These are phyloP conservation scores for Plasmodium chabaudi DNA, from an alignment of 169 alveolate species.

Conservation along the genomic window DNA sequence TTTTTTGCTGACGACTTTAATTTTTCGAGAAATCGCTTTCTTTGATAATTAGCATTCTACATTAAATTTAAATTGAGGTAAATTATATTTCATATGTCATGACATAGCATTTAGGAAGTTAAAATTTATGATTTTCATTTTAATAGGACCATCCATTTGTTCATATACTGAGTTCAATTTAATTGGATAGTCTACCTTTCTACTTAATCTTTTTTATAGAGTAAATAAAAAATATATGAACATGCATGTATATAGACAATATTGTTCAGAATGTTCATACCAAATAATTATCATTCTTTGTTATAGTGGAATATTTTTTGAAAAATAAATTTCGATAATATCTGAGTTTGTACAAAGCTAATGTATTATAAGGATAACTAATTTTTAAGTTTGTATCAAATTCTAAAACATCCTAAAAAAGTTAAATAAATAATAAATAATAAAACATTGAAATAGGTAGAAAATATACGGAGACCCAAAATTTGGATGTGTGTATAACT, in stretches of 20 bases:
- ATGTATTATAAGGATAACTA: slow-evolving; percentile 38
- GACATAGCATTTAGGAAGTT: too few relatives aligned
- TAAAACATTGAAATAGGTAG: background rate
- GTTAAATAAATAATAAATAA: background rate
- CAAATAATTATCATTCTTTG: slow-evolving; percentile 53
- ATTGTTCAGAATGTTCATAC: slow-evolving; percentile 10
- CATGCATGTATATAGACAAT: too few relatives aligned
- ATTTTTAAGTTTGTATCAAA: slow-evolving; percentile 25
- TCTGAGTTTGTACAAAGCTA: slow-evolving; percentile 36
- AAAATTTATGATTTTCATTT: too few relatives aligned
- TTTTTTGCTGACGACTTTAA: slow-evolving; percentile 50
- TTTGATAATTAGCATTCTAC: slow-evolving; percentile 68
- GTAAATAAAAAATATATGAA: too few relatives aligned
- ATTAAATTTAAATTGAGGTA: background rate
- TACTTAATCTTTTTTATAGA: too few relatives aligned
- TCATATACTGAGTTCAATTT: too few relatives aligned
- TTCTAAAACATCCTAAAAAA: slow-evolving; percentile 15
- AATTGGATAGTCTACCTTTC: too few relatives aligned
- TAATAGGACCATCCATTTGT: too few relatives aligned
- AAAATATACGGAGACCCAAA: background rate
- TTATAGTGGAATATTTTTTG: slow-evolving; percentile 48
- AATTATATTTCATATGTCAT: background rate
- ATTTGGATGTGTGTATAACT: background rate
- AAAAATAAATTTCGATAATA: slow-evolving; percentile 35
- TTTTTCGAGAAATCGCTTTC: slow-evolving; percentile 28